These are phyloP conservation scores for Pyrenophora seminiperda DNA, from an alignment of 2,329 filamentous ascomycete genomes.

Conservation along the genomic window DNA sequence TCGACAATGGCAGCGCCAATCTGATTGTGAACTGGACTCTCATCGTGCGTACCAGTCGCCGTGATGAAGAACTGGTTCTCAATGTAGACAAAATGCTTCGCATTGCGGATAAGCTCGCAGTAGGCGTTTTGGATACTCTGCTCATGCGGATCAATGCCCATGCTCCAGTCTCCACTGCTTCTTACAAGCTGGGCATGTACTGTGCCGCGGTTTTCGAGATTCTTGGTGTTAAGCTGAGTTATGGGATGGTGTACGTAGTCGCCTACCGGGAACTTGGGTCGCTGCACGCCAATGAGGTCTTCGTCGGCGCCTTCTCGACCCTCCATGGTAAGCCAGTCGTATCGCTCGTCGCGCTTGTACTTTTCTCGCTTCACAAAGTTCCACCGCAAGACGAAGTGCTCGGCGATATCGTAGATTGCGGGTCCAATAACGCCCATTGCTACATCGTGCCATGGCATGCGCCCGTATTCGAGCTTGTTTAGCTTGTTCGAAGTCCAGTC, in stretches of 20 bases:
- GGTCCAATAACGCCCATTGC: conserved; percentile 89
- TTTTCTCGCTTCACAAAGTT: conserved; percentile 98
- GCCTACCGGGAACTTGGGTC: conserved; percentile 86
- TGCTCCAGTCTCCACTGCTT: conserved; percentile 91
- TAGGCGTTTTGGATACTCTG: conserved; percentile 90
- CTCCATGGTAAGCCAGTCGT: conserved; percentile 83
- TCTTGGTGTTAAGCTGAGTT: conserved; percentile 71
- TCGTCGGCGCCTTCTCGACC: conserved; percentile 79
- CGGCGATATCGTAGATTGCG: conserved; percentile 89
- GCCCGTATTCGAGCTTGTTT: conserved; percentile 85
- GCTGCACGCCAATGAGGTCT: conserved; percentile 84
- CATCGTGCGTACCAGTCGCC: conserved; percentile 80
- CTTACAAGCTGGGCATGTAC: conserved; percentile 85
- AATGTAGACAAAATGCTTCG: conserved; percentile 93
- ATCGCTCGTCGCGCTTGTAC: conserved; percentile 85
- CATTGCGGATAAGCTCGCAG: conserved; percentile 80
- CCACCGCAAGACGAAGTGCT: conserved; percentile 94
- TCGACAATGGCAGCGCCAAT: conserved; percentile 91
- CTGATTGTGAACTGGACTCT: conserved; percentile 82
- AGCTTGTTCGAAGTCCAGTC: conserved; percentile 95
- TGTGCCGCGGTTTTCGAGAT: conserved; percentile 64
- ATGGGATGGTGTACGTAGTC: conserved; percentile 84
- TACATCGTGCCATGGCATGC: conserved; percentile 99
- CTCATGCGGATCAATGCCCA: conserved; percentile 77
- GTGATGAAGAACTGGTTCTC: conserved; percentile 96